Conservation (phyloP, 345 rosid species). For the Salix dunnii region DNA sequence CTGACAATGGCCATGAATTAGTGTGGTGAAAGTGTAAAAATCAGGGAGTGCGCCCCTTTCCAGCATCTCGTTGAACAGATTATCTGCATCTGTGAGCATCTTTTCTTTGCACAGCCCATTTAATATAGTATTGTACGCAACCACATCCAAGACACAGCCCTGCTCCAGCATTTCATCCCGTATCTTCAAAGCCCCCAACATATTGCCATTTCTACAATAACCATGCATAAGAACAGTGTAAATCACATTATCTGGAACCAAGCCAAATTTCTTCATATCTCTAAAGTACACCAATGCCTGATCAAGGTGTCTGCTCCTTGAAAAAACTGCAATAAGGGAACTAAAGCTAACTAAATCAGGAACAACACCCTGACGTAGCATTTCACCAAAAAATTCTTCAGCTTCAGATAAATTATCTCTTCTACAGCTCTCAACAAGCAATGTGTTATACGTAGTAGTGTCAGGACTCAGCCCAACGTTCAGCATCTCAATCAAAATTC, state of each 20-base stretch:
- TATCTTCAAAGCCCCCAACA: conserved; percentile 55
- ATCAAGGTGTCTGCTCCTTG: conserved; percentile 48
- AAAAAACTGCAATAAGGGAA: conserved; percentile 47
- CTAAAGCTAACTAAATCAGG: conserved; percentile 74
- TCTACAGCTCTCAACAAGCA: conserved; percentile 67
- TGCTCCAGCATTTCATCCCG: conserved; percentile 65
- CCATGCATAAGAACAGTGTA: conserved; percentile 78
- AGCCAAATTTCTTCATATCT: conserved; percentile 47
- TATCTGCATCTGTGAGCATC: conserved; percentile 64
- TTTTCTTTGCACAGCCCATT: conserved; percentile 70
- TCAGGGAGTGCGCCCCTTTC: conserved; percentile 64
- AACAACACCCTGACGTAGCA: conserved; percentile 40
- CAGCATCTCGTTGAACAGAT: conserved; percentile 58
- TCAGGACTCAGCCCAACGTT: conserved; percentile 56
- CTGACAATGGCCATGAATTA: conserved; percentile 76
- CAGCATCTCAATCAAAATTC: conserved; percentile 55
- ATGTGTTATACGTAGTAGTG: conserved; percentile 56
- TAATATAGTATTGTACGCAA: conserved; percentile 66
- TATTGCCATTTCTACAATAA: conserved; percentile 53
- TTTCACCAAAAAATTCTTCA: conserved; percentile 49
- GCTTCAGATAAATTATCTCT: conserved; percentile 47
- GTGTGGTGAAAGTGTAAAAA: conserved; percentile 66
- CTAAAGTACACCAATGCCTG: conserved; percentile 50
- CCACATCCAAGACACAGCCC: conserved; percentile 70
- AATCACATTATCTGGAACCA: conserved; percentile 61